A percentile compares a stretch with the other conserved stretches of the same genome.
Evolutionary conservation across 73 alveolate genomes (phyloP).

Genomic region (Blepharisma japonicum): DNA sequence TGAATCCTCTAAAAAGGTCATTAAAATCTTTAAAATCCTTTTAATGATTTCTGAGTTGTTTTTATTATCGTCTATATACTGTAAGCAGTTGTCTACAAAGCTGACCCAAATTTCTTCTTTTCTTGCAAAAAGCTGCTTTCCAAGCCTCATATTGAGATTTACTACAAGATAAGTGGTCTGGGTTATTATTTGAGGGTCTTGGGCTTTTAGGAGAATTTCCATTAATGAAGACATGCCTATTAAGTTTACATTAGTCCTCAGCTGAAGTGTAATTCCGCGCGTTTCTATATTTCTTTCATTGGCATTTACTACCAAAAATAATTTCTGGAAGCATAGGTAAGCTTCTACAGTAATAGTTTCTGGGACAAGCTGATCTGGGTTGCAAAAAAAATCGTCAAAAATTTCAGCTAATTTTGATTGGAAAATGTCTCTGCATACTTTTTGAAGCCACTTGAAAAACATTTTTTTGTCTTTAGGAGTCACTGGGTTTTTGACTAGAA

Average conservation of each 20-base stretch:
- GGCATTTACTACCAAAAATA: not conserved
- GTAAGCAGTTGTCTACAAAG: not conserved
- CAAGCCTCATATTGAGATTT: not conserved
- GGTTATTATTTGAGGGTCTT: not conserved
- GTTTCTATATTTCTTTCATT: slow-evolving; percentile 16
- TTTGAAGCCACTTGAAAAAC: slow-evolving; percentile 26
- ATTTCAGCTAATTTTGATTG: not conserved
- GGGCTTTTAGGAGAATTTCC: not conserved
- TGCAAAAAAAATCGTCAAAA: not conserved
- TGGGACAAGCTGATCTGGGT: not conserved
- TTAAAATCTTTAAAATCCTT: not conserved
- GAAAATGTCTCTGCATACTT: not conserved
- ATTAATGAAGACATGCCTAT: not conserved
- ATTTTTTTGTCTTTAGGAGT: not conserved
- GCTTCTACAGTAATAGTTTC: not conserved
- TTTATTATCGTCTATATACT: not conserved
- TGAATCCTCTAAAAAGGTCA: slow-evolving; percentile 1
- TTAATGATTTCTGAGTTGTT: not conserved
- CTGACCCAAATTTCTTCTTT: slow-evolving; percentile 4
- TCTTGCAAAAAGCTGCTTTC: not conserved
- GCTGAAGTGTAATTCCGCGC: not conserved
- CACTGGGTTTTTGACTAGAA: not conserved
- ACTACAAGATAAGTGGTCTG: not conserved
- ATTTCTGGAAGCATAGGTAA: not conserved
- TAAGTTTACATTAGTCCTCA: not conserved